Evolutionary conservation across 177 flowering plant genomes (phyloP).

Genomic region (Vitis hybrid): DNA sequence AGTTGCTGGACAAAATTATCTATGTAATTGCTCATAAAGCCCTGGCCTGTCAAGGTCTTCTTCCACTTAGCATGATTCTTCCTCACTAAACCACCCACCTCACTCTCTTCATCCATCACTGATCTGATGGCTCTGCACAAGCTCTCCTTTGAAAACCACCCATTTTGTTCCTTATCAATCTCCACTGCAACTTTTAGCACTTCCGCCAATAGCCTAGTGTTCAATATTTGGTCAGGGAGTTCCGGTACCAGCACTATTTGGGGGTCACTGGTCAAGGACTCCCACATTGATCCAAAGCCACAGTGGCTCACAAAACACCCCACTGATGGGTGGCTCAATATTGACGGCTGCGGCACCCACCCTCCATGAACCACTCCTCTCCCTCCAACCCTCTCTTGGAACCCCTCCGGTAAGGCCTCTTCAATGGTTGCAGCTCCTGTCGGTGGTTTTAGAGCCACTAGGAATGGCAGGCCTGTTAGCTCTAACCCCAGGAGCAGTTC

Average conservation of each 20-base stretch:
- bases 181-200: slow-evolving; percentile 49
- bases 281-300: slow-evolving; percentile 54
- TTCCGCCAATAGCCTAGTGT: slow-evolving; percentile 39
- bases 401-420: slow-evolving; percentile 28
- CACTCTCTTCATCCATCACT: slow-evolving; percentile 47
- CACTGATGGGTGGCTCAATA: slow-evolving; percentile 24
- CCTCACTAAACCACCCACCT: slow-evolving; percentile 30
- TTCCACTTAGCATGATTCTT: slow-evolving; percentile 42
- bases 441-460: no score
- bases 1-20: no score
- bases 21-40: slow-evolving; percentile 27
- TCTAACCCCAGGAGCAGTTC: slow-evolving; percentile 19
- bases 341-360: slow-evolving; percentile 38
- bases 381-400: slow-evolving; percentile 20
- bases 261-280: slow-evolving; percentile 31
- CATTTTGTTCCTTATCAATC: slow-evolving; percentile 38
- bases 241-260: slow-evolving; percentile 49
- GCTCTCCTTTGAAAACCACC: slow-evolving; percentile 44
- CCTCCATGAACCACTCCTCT: slow-evolving; percentile 30
- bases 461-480: no score
- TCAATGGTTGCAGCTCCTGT: no score
- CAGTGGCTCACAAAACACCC: slow-evolving; percentile 37
- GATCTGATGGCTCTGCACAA: slow-evolving; percentile 33
- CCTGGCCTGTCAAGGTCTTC: slow-evolving; percentile 23
- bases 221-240: slow-evolving; percentile 48